Evolutionary conservation across 164 flowering plant species (phyloP).

Genomic region (Chimonanthus salicifolius): DNA sequence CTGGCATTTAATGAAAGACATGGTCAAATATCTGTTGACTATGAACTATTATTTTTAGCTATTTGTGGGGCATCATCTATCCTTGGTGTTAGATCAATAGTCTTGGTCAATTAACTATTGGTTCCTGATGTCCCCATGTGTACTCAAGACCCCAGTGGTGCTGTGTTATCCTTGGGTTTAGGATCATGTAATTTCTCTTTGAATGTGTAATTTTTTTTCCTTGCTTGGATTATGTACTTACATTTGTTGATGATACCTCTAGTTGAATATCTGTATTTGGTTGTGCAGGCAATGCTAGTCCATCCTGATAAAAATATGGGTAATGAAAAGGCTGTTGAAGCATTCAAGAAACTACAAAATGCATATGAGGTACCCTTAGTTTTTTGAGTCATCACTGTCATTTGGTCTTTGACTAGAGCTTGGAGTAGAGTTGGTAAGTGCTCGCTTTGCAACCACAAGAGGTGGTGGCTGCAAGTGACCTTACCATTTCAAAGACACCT

Average conservation of each 20-base stretch:
- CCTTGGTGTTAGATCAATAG: not conserved
- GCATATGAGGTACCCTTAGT: constrained; percentile 74
- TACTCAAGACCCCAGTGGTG: not conserved
- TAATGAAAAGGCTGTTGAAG: constrained; percentile 97
- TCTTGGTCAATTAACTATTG: not conserved
- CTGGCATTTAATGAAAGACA: not conserved
- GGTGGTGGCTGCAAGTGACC: no score
- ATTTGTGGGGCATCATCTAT: not conserved
- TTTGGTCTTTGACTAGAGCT: not conserved
- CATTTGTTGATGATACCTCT: not conserved
- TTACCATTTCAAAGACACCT: not conserved
- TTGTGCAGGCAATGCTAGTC: constrained; percentile 87
- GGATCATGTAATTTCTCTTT: not conserved
- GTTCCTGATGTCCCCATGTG: not conserved
- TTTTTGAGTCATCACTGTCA: not conserved
- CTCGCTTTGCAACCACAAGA: no score
- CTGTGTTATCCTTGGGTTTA: not conserved
- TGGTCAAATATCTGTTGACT: not conserved
- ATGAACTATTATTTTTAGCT: not conserved
- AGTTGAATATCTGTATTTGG: constrained; percentile 6
- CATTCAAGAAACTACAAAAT: constrained; percentile 98
- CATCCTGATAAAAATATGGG: constrained; percentile 99
- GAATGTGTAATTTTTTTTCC: not conserved
- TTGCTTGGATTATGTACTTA: not conserved
- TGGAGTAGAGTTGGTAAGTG: no score